Evolutionary conservation across 2,329 filamentous ascomycete species (phyloP), one percentile per base, ranked within the genome.

Genomic region (Colletotrichum phormii): DNA sequence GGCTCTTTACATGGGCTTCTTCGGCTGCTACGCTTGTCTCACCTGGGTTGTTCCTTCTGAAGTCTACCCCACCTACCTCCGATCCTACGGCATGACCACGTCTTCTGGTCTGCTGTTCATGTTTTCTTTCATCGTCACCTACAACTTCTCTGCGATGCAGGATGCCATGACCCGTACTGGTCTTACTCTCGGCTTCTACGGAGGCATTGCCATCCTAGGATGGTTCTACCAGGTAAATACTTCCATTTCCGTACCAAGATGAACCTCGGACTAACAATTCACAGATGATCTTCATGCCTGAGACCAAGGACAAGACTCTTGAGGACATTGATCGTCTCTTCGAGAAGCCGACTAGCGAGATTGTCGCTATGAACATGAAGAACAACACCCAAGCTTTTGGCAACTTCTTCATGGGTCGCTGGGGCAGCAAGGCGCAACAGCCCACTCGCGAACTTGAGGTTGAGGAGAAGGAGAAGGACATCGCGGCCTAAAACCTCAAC

Each of bases 121-220:
- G 26, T 90, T 88, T 64, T 92, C 90, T 2, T 94, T 94, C 83
- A 86, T 93, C 76, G 91, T 94, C 64, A 94, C 92, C 11, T 94
- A 94, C 86, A 94, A 94, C 86, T 94, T 94, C 82, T 87, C 88
- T 0, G 85, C 86, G 11, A 94, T 94, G 92, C 89, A 92, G 80
- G 80, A 87, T 0, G 88, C 89, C n/a, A 92, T 94, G 88, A 89
- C 86, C 8, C 85, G 82, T 42, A 93, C 91, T 1, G 92, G 92
- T 11, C 84, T 94, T 0, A 86, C 89, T 0, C 86, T 94, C 0
- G 92, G 92, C 3, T 94, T 94, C 82, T 94, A 93, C 79, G 92
- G 92, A 5, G 92, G 92, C 18, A 94, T 94, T 66, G 92, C 92
- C 0, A 86, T 92, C 0, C 11, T 94, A 0, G 92, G 91, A 13